Evolutionary conservation across 306 rosid species (phyloP).

Genomic region (Cucumis hystrix): DNA sequence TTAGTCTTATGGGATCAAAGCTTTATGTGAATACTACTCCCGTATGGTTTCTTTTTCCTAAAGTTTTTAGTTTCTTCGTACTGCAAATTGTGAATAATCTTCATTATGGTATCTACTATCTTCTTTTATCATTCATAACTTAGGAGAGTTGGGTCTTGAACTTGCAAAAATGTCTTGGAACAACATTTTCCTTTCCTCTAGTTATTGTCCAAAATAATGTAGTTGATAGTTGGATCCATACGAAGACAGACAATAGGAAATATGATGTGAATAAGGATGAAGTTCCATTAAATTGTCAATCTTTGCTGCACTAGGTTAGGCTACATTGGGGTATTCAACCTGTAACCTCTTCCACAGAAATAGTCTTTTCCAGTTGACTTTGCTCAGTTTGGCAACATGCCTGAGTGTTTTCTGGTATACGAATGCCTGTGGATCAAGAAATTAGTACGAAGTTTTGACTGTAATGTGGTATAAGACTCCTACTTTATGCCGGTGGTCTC

Average conservation of each 20-base stretch:
- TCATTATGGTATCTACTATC: not conserved
- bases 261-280: not conserved
- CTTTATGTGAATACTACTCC: constrained; percentile 69
- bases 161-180: too few species aligned
- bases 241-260: not conserved
- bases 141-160: not conserved
- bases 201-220: not conserved
- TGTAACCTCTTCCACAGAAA: not conserved
- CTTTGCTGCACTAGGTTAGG: not conserved
- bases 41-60: constrained; percentile 26
- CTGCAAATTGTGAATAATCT: not conserved
- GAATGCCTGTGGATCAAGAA: not conserved
- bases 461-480: not conserved
- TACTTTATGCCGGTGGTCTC: not conserved
- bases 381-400: not conserved
- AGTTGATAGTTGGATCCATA: not conserved
- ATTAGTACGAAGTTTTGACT: not conserved
- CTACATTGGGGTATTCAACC: not conserved
- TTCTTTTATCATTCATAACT: not conserved
- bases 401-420: not conserved
- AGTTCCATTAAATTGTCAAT: not conserved
- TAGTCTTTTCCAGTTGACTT: not conserved
- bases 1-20: constrained; percentile 90
- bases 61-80: constrained; percentile 4
- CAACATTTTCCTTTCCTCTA: not conserved